Evolutionary conservation across 2,329 filamentous ascomycete genomes (phyloP).

Genomic region (Nothomitra cinnamomea): DNA sequence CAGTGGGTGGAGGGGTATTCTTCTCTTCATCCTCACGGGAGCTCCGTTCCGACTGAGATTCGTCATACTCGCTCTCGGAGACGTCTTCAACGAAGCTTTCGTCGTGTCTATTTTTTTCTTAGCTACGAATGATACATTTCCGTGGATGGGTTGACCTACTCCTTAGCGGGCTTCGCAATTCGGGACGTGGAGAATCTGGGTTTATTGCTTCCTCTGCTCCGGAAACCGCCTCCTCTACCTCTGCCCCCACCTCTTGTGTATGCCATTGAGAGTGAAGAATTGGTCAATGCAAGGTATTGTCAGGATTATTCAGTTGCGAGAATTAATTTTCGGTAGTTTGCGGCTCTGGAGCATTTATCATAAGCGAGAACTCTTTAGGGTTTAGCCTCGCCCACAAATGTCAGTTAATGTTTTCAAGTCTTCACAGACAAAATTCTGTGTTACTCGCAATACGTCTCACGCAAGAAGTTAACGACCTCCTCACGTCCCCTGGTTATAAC

Average conservation of each 20-base stretch:
- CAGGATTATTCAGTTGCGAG: background rate
- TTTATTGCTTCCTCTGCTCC: constrained; percentile 6
- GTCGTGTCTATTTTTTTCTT: background rate
- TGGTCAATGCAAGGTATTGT: background rate
- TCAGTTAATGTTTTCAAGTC: no score
- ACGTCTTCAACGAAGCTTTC: constrained; percentile 22
- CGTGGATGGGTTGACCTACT: background rate
- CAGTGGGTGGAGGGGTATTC: constrained; percentile 18
- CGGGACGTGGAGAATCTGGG: background rate
- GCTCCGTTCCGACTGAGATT: constrained; percentile 20
- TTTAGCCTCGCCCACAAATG: constrained; percentile 3
- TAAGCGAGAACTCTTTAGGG: constrained; percentile 1
- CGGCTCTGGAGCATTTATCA: constrained; percentile 1
- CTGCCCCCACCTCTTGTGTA: constrained; percentile 12
- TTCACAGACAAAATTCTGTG: no score
- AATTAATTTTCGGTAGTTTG: background rate
- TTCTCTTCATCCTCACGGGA: constrained; percentile 30
- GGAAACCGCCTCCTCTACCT: constrained; percentile 18
- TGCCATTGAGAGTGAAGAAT: background rate
- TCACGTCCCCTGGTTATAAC: background rate
- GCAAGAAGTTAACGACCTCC: background rate
- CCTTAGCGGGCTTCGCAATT: background rate
- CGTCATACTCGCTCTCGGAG: constrained; percentile 25
- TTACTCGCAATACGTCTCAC: background rate
- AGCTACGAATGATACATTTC: background rate